Percentiles rank a stretch among this genome's conserved stretches.
Evolutionary conservation across 495 filamentous ascomycete genomes (phyloP).

Genomic region (Arthonia radiata): DNA sequence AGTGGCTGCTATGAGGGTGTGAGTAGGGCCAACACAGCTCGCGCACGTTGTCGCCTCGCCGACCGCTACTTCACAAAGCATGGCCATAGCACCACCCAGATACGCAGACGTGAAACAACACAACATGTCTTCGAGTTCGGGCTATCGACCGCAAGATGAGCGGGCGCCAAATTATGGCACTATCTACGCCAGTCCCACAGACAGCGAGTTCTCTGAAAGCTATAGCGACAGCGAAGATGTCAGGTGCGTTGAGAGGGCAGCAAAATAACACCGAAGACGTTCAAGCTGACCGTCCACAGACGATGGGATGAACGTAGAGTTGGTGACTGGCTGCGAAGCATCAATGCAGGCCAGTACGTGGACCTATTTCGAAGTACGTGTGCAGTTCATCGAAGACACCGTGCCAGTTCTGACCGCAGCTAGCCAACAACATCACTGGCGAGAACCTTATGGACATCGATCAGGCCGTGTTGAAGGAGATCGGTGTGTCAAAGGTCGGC

Average conservation of each 20-base stretch:
- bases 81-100: too few species aligned
- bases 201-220: constrained; percentile 80
- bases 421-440: constrained; percentile 83
- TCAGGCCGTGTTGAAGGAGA: constrained; percentile 84
- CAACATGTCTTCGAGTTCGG: too few species aligned
- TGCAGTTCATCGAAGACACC: constrained; percentile 1
- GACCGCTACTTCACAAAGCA: too few species aligned
- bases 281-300: constrained; percentile 12
- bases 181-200: constrained; percentile 63
- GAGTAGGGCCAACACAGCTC: too few species aligned
- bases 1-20: too few species aligned
- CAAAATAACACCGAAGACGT: constrained; percentile 11
- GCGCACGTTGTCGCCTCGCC: too few species aligned
- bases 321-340: constrained; percentile 65
- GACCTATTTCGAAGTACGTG: constrained; percentile 54
- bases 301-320: constrained; percentile 83
- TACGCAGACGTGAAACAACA: too few species aligned
- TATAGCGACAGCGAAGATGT: constrained; percentile 33
- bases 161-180: too few species aligned
- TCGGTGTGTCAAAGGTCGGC: constrained; percentile 94
- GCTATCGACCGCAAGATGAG: too few species aligned
- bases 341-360: constrained; percentile 85
- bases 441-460: constrained; percentile 93
- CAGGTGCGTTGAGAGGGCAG: constrained; percentile 19
- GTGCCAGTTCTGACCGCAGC: background rate